Evolutionary conservation across 225 moss, liverwort and hornwort genomes (phyloP).

Genomic region (Neckera pumila): DNA sequence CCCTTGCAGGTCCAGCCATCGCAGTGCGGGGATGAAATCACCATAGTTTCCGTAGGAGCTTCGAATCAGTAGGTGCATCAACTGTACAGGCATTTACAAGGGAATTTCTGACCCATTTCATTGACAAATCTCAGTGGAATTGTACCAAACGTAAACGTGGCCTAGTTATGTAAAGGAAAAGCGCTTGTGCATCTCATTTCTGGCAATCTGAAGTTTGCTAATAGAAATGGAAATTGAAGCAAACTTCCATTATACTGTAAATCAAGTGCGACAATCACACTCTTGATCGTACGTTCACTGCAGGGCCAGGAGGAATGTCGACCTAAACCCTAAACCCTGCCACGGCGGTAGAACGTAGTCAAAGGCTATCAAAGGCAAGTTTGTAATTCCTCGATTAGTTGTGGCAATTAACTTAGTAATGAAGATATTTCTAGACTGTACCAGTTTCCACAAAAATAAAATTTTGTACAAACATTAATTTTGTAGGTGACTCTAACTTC

Average conservation of each 20-base stretch:
- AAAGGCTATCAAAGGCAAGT: background rate
- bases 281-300: background rate
- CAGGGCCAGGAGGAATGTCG: background rate
- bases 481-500: background rate
- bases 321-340: background rate
- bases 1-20: conserved; percentile 45
- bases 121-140: background rate
- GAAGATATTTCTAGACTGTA: background rate
- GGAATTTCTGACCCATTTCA: background rate
- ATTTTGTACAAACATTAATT: background rate
- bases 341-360: background rate
- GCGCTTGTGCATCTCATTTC: background rate
- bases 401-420: background rate
- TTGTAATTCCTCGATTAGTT: background rate
- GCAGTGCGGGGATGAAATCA: conserved; percentile 38
- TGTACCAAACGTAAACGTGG: background rate
- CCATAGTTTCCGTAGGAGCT: conserved; percentile 23
- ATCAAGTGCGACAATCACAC: background rate
- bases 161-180: background rate
- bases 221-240: background rate
- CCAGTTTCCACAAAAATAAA: background rate
- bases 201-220: background rate
- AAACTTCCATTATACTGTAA: background rate
- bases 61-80: background rate
- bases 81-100: background rate